Evolutionary conservation across 768 basidiomycete species (phyloP), one percentile per base, ranked within the genome.

Genomic region (Tubosaeta sp.): DNA sequence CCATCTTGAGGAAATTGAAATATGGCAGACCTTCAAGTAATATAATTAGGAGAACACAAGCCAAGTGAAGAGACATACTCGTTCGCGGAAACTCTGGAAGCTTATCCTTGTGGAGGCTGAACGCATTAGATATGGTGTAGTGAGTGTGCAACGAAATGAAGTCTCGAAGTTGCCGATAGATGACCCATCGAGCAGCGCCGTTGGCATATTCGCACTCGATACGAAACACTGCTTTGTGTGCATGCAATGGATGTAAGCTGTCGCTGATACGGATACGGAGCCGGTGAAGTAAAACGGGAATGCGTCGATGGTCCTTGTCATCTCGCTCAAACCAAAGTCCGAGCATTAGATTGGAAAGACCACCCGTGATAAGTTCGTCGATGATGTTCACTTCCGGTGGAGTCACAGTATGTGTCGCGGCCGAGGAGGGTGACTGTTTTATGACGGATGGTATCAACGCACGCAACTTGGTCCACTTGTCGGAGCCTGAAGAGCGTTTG

Each of bases 171-270:
- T 94, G 86, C 46, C 95, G 85, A 69, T 93, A 93, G n/a, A 92
- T 78, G 25, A 96, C 94, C 95, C 96, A 99, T 67, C 93, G 76
- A 63, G 79, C 83, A 12, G 86, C 85, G 19, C 92, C 92, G 57
- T 95, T 94, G 0, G 92, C 95, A 66, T 99, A 98, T 68, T 96
- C 90, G 65, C 94, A 97, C 68, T 94, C 92, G 58, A 94, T 92
- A 14, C 91, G 82, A 65, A 94, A 94, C 2, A 91, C 83, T 5
- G 89, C 82, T 62, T 87, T 88, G 40, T 81, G 72, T 19, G 81
- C 77, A 55, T 91, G 82, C 56, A 89, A 72, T 5, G 90, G 89
- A 69, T 93, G 84, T 24, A 94, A 63, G 53, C 89, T 91, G 68
- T 94, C 92, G 59, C 85, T 90, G 52, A 94, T 79, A 11, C 87